Evolutionary conservation across 2,329 filamentous ascomycete genomes (phyloP).

Genomic region (Teratosphaeria nubilosa): DNA sequence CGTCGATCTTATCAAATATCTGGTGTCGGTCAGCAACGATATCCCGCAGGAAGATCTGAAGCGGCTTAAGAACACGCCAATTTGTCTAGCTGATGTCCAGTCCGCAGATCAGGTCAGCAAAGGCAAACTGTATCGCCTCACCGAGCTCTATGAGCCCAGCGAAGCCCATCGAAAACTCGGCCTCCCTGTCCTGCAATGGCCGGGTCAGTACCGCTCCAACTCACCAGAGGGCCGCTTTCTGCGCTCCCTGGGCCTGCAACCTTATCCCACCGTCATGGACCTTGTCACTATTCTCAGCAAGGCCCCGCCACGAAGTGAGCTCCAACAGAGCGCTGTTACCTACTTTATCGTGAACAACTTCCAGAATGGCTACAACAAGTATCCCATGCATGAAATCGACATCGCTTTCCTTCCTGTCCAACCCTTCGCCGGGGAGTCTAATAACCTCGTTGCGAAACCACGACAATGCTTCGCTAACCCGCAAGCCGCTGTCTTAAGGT

Average conservation of each 20-base stretch:
- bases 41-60: conserved; percentile 75
- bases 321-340: conserved; percentile 61
- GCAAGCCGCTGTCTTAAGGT: conserved; percentile 66
- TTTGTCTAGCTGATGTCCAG: conserved; percentile 65
- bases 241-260: conserved; percentile 58
- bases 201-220: conserved; percentile 54
- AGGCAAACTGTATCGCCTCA: conserved; percentile 53
- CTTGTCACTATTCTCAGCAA: conserved; percentile 69
- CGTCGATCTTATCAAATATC: conserved; percentile 86
- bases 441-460: conserved; percentile 54
- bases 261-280: conserved; percentile 60
- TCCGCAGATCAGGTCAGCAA: conserved; percentile 26
- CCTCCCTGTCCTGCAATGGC: conserved; percentile 75
- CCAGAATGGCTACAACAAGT: conserved; percentile 61
- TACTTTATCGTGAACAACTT: conserved; percentile 79
- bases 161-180: conserved; percentile 58
- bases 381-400: conserved; percentile 43
- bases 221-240: conserved; percentile 70
- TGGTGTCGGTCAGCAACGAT: conserved; percentile 79
- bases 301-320: conserved; percentile 42
- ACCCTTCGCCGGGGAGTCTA: conserved; percentile 49
- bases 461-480: conserved; percentile 75
- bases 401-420: conserved; percentile 57
- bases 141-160: conserved; percentile 73
- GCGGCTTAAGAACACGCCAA: conserved; percentile 64